phyloP scores from a whole-genome alignment of 352 stramenopile genomes.

The Halophytophthora polymorphica region DNA sequence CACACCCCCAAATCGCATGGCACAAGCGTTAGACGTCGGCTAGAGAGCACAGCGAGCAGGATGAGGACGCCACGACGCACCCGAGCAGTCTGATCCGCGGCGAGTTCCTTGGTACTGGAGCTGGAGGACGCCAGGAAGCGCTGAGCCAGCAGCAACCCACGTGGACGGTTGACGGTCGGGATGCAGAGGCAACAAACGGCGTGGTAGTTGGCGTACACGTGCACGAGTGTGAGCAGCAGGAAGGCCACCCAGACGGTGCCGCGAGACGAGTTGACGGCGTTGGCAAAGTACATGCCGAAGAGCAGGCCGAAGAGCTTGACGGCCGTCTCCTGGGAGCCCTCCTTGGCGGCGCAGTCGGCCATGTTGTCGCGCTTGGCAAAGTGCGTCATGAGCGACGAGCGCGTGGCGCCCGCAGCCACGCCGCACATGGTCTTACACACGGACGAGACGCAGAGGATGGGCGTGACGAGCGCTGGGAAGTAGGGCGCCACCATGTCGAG shows the following conservation, averaged over 20 bases:
- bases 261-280: slow-evolving; percentile 60
- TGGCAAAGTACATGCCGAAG: slow-evolving; percentile 84
- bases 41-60: not conserved
- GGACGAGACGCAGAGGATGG: slow-evolving; percentile 82
- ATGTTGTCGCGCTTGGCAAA: slow-evolving; percentile 87
- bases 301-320: slow-evolving; percentile 93
- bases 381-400: slow-evolving; percentile 90
- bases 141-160: slow-evolving; percentile 53
- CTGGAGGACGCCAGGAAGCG: slow-evolving; percentile 30
- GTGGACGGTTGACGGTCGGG: slow-evolving; percentile 83
- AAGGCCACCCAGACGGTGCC: slow-evolving; percentile 90
- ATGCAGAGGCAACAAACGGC: slow-evolving; percentile 87
- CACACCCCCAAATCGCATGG: not conserved
- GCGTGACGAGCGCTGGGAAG: slow-evolving; percentile 61
- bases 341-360: slow-evolving; percentile 93
- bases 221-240: slow-evolving; percentile 87
- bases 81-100: slow-evolving; percentile 21
- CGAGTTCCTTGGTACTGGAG: slow-evolving; percentile 24
- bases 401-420: slow-evolving; percentile 91
- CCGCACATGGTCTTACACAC: slow-evolving; percentile 95
- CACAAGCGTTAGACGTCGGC: slow-evolving; percentile 1
- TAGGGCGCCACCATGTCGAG: slow-evolving; percentile 82
- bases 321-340: slow-evolving; percentile 94
- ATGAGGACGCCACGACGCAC: slow-evolving; percentile 14
- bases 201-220: slow-evolving; percentile 95